Conservation (phyloP, 2,329 filamentous ascomycete species). For the Fusarium solani-melongenae region DNA sequence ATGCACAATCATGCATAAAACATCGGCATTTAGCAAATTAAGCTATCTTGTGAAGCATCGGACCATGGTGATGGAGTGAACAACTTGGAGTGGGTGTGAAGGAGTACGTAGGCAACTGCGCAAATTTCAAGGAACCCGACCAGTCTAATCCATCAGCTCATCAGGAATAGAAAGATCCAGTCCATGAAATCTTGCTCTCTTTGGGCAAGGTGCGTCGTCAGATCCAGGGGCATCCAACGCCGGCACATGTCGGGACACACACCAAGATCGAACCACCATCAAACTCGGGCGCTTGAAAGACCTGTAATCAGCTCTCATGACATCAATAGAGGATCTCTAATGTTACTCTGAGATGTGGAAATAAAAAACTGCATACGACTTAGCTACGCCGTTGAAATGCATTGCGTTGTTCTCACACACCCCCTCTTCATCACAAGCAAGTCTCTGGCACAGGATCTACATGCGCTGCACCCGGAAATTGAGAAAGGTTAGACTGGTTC, state of each 20-base stretch:
- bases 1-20: background rate
- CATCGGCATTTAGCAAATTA: background rate
- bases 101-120: background rate
- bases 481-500: background rate
- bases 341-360: conserved; percentile 4
- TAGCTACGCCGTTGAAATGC: background rate
- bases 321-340: background rate
- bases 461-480: background rate
- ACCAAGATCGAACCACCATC: background rate
- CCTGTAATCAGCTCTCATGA: background rate
- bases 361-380: conserved; percentile 24
- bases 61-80: background rate
- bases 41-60: background rate
- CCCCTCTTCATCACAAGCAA: background rate
- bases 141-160: background rate
- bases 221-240: conserved; percentile 15
- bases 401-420: background rate
- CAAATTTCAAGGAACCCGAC: background rate
- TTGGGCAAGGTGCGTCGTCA: conserved; percentile 2
- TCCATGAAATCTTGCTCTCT: background rate
- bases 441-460: background rate
- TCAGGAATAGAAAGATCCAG: background rate
- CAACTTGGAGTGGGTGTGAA: background rate
- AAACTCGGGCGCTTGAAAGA: background rate
- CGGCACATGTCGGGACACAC: background rate